Percentiles rank a stretch among this genome's conserved stretches.
phyloP scores from a whole-genome alignment of 2,329 filamentous ascomycete genomes.

The Ophiostoma perfectum region DNA sequence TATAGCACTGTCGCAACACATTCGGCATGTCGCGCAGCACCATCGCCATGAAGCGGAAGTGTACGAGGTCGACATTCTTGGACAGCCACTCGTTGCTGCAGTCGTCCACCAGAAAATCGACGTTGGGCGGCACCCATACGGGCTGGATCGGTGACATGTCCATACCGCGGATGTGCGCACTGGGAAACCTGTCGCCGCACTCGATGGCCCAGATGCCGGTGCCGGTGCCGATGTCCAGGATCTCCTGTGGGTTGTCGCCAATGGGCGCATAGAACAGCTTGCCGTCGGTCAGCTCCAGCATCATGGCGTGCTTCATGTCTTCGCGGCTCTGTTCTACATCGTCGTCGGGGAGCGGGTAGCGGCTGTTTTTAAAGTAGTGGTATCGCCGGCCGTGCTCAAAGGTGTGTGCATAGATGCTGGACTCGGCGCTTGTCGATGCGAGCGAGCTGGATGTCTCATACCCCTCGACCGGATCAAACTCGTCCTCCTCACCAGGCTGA shows the following conservation, averaged over 20 bases:
- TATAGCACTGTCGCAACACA: slow-evolving; percentile 15
- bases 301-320: slow-evolving; percentile 43
- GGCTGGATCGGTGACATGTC: slow-evolving; percentile 44
- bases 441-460: slow-evolving; percentile 27
- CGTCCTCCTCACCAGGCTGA: slow-evolving; percentile 25
- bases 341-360: slow-evolving; percentile 38
- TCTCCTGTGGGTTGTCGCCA: slow-evolving; percentile 38
- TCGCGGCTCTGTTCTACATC: slow-evolving; percentile 42
- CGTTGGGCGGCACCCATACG: slow-evolving; percentile 40
- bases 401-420: slow-evolving; percentile 30
- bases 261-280: slow-evolving; percentile 41
- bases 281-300: slow-evolving; percentile 42
- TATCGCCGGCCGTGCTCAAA: slow-evolving; percentile 31
- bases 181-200: slow-evolving; percentile 36
- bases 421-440: slow-evolving; percentile 28
- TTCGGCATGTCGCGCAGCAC: slow-evolving; percentile 34
- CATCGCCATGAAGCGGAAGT: slow-evolving; percentile 51
- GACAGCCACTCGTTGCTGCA: slow-evolving; percentile 51
- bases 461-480: slow-evolving; percentile 27
- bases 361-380: slow-evolving; percentile 30
- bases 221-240: slow-evolving; percentile 46
- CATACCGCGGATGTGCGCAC: slow-evolving; percentile 38
- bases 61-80: slow-evolving; percentile 54
- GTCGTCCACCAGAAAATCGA: slow-evolving; percentile 26
- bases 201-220: slow-evolving; percentile 35